Evolutionary conservation across 2,329 filamentous ascomycete species (phyloP), one percentile per base, ranked within the genome.

Genomic region (Salinomyces thailandicus): DNA sequence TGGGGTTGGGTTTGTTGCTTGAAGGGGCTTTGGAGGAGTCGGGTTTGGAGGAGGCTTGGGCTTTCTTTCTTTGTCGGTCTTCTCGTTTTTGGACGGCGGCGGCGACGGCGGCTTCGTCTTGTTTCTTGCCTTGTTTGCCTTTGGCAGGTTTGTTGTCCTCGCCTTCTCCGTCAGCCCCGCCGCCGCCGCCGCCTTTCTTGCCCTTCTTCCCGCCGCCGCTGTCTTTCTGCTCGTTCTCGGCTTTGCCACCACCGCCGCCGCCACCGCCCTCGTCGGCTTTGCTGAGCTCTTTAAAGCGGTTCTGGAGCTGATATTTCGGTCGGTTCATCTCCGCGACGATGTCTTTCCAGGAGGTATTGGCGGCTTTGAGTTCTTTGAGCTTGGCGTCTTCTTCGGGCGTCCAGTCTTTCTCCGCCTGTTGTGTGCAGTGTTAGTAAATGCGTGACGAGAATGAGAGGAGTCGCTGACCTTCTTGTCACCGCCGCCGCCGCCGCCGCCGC

Each of bases 371-470:
- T 5, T 53, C 47, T 13, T 62, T 42, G 2, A 69, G 38, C 41
- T 54, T 59, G 3, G 54, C 52, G 31, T 69, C 65, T 35, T 69
- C 55, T 26, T 61, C 60, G 1, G 51, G 32, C 2, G 35, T 30
- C 35, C 35, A 36, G 8, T 18, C n/a, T n/a, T n/a, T n/a, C n/a
- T n/a, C n/a, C n/a, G n/a, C n/a, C n/a, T n/a, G n/a, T n/a, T n/a
- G n/a, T n/a, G n/a, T n/a, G n/a, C n/a, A n/a, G n/a, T n/a, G n/a
- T n/a, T n/a, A n/a, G n/a, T n/a, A n/a, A n/a, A n/a, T n/a, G n/a
- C n/a, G n/a, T n/a, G n/a, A n/a, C n/a, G n/a, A n/a, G n/a, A n/a
- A n/a, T n/a, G n/a, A n/a, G n/a, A n/a, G n/a, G n/a, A n/a, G 20
- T 24, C 17, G 26, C 34, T 15, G 26, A 11, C 28, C 17, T 39